Conservation (phyloP, 2,329 filamentous ascomycete genomes). For the Ophiostoma tasmaniense region DNA sequence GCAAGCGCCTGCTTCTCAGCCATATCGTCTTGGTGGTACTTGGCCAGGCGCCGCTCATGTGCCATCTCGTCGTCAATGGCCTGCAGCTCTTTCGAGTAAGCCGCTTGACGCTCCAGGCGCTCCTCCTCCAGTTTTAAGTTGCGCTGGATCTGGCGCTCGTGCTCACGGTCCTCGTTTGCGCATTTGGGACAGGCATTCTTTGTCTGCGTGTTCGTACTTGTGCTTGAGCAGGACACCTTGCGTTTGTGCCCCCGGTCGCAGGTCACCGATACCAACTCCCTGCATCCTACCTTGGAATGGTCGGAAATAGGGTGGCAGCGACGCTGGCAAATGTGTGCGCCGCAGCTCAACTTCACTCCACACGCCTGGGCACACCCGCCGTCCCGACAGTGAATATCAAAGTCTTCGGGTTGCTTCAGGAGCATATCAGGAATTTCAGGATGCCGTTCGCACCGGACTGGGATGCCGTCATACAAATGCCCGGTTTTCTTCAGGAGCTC, state of each 20-base stretch:
- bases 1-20: slow-evolving; percentile 36
- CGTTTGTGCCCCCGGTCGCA: background rate
- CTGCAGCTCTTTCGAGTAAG: slow-evolving; percentile 38
- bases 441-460: slow-evolving; percentile 53
- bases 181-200: slow-evolving; percentile 43
- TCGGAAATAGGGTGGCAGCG: slow-evolving; percentile 45
- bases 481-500: slow-evolving; percentile 42
- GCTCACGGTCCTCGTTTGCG: slow-evolving; percentile 38
- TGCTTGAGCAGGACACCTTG: background rate
- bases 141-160: slow-evolving; percentile 34
- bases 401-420: slow-evolving; percentile 45
- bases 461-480: slow-evolving; percentile 52
- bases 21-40: slow-evolving; percentile 37
- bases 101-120: slow-evolving; percentile 35
- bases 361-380: slow-evolving; percentile 60
- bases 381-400: slow-evolving; percentile 55
- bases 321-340: slow-evolving; percentile 48
- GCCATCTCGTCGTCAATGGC: slow-evolving; percentile 47
- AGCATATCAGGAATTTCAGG: slow-evolving; percentile 36
- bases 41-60: slow-evolving; percentile 35
- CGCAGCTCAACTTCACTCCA: slow-evolving; percentile 44
- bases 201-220: slow-evolving; percentile 5
- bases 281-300: slow-evolving; percentile 37
- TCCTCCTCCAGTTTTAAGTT: slow-evolving; percentile 44
- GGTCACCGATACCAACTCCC: slow-evolving; percentile 20